Conservation (phyloP, 371 early-diverging fungal species). For the Apophysomyces trapeziformis region DNA sequence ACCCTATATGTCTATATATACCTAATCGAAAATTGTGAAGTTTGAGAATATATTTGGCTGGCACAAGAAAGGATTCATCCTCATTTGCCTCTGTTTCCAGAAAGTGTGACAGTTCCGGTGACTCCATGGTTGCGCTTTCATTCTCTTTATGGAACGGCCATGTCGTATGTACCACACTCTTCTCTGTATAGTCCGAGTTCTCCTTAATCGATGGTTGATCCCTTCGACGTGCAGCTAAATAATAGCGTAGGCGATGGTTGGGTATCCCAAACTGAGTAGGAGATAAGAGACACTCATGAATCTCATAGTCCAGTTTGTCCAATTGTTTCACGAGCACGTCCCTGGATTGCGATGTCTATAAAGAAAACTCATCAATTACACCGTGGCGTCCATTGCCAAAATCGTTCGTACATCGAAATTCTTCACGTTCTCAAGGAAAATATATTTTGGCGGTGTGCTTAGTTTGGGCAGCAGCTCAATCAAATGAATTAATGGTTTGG, state of each 20-base stretch:
- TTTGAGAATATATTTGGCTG: conserved; percentile 66
- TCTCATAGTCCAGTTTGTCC: conserved; percentile 62
- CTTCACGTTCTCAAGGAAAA: conserved; percentile 79
- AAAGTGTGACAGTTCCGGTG: conserved; percentile 38
- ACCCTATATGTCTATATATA: conserved; percentile 18
- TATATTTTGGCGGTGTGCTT: conserved; percentile 48
- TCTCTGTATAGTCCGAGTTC: conserved; percentile 24
- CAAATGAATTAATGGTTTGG: conserved; percentile 67
- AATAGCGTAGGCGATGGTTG: conserved; percentile 73
- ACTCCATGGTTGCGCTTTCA: conserved; percentile 23
- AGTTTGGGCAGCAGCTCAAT: conserved; percentile 62
- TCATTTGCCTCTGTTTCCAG: conserved; percentile 48
- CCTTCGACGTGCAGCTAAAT: conserved; percentile 61
- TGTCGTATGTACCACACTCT: conserved; percentile 39
- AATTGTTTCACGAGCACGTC: conserved; percentile 59
- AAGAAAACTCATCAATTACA: background rate
- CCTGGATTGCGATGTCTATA: conserved; percentile 64
- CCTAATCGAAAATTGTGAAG: conserved; percentile 73
- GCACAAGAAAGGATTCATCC: conserved; percentile 53
- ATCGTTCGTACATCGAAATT: conserved; percentile 67
- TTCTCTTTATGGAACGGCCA: conserved; percentile 56
- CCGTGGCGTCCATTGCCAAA: background rate
- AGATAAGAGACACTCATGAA: conserved; percentile 67
- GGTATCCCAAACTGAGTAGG: conserved; percentile 74
- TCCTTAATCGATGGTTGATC: conserved; percentile 35